Evolutionary conservation across 1,139 yeast species (phyloP), one percentile per base, ranked within the genome.

Genomic region (Magnusiomyces tetraspermus): DNA sequence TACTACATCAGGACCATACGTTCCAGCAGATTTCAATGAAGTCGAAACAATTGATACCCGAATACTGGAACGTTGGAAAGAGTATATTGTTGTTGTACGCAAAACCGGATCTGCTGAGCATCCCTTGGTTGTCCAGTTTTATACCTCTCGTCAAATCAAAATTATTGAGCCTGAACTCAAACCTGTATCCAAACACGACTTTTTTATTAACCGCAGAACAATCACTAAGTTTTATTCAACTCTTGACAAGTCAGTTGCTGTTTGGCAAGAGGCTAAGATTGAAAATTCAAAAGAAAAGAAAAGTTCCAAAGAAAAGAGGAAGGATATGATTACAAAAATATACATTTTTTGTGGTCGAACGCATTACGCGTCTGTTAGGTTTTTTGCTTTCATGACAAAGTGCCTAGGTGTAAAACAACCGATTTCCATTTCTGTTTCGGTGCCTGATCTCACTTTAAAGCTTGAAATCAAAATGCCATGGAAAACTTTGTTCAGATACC

Each of bases 11-110:
- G 61, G 59, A 10, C 6, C 19, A 4, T 58, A 61, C 17, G 61
- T 67, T 8, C 69, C 70, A 15, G 49, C 58, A 2, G 63, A 63
- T 5, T 70, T 71, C 52, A 70, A 71, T 23, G 85, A 80, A 55
- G 68, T 69, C 17, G 83, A 77, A 52, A 70, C 76, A 1, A 70
- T 75, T 41, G 80, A 77, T 52, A 71, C 86, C 0, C 67, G 82
- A 49, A 73, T 85, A 1, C 58, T 73, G n/a, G 88, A 84, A 55
- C 70, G 87, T 47, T 87, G 96, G 92, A 78, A 76, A 55, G 96
- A 88, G 63, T 84, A 79, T 62, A 68, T 78, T 36, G 82, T 83
- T 1, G 85, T 83, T 2, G 79, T 83, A 0, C 70, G 92, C 54
- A 77, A 78, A 44, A 78, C 85, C 0, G 79, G 78, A 26, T 68